These are phyloP conservation scores for Epichloe baconii DNA, from an alignment of 2,329 filamentous ascomycete species.

Conservation along the genomic window DNA sequence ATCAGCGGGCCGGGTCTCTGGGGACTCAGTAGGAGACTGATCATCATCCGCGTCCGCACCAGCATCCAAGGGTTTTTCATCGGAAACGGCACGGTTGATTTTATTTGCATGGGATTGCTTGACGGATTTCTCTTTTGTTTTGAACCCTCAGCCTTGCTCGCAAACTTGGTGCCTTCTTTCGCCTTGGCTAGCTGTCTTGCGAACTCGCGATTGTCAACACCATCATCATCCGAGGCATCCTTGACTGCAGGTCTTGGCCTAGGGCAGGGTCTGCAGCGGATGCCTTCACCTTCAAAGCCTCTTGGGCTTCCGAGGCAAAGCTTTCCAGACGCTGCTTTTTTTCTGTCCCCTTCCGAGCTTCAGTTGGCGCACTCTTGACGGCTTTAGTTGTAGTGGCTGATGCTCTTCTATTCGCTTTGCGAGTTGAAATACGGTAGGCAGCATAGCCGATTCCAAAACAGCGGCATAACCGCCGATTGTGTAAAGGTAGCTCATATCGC, in stretches of 20 bases:
- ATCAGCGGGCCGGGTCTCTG: constrained; percentile 42
- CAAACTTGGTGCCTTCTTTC: constrained; percentile 54
- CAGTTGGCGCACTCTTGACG: constrained; percentile 16
- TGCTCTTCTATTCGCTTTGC: constrained; percentile 20
- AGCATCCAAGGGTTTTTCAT: constrained; percentile 38
- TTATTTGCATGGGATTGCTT: constrained; percentile 54
- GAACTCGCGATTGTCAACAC: constrained; percentile 60
- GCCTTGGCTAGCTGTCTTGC: constrained; percentile 59
- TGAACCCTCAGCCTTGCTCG: constrained; percentile 36
- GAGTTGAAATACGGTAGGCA: constrained; percentile 23
- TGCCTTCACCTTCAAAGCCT: constrained; percentile 27
- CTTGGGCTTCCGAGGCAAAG: constrained; percentile 24
- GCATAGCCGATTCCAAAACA: constrained; percentile 23
- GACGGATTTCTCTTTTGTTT: constrained; percentile 57
- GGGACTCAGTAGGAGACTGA: constrained; percentile 55
- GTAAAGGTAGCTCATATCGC: constrained; percentile 21
- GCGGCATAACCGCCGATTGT: constrained; percentile 25
- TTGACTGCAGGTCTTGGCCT: constrained; percentile 12
- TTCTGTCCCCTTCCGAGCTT: constrained; percentile 27
- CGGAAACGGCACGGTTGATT: constrained; percentile 29
- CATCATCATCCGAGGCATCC: constrained; percentile 43
- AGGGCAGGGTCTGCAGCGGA: constrained; percentile 5
- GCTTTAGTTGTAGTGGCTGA: constrained; percentile 15
- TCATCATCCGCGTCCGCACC: constrained; percentile 74
- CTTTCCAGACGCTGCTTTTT: constrained; percentile 34